Evolutionary conservation across 192 early-diverging fungal genomes (phyloP).

Genomic region (Coemansia sp.): DNA sequence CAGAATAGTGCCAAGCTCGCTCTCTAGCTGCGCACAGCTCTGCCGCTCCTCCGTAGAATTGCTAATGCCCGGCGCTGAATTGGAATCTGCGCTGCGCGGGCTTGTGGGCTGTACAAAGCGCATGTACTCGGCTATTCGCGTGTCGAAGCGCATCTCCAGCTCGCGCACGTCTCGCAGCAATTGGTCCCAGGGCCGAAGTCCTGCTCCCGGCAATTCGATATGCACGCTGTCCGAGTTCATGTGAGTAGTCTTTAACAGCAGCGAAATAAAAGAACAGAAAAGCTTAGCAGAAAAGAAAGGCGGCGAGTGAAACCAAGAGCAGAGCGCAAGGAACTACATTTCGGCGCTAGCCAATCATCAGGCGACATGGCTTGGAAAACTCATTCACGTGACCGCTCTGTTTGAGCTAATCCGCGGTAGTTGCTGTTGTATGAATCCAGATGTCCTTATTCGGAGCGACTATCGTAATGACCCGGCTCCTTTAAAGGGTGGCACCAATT

Average conservation of each 20-base stretch:
- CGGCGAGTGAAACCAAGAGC: no score
- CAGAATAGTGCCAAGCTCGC: conserved; percentile 32
- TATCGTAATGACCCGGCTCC: no score
- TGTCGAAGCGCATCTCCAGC: conserved; percentile 49
- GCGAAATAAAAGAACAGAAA: not conserved
- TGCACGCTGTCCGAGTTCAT: conserved; percentile 40
- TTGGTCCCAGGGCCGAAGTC: conserved; percentile 53
- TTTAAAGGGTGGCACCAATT: no score
- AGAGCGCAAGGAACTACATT: no score
- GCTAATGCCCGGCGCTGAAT: not conserved
- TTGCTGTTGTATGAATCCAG: no score
- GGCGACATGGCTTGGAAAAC: not conserved
- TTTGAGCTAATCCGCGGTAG: no score
- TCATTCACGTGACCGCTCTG: not conserved
- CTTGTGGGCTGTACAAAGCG: conserved; percentile 48
- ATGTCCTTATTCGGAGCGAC: no score
- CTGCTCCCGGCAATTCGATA: conserved; percentile 48
- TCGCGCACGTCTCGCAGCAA: conserved; percentile 50
- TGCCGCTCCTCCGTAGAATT: conserved; percentile 20
- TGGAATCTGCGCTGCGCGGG: conserved; percentile 9
- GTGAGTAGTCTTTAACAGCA: not conserved
- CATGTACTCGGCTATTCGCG: conserved; percentile 52
- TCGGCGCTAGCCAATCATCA: not conserved
- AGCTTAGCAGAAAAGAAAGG: no score
- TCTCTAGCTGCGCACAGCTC: conserved; percentile 31